A percentile compares a stretch with the other conserved stretches of the same genome.
phyloP scores from a whole-genome alignment of 2,329 filamentous ascomycete species.

The Elsinoe ampelina region DNA sequence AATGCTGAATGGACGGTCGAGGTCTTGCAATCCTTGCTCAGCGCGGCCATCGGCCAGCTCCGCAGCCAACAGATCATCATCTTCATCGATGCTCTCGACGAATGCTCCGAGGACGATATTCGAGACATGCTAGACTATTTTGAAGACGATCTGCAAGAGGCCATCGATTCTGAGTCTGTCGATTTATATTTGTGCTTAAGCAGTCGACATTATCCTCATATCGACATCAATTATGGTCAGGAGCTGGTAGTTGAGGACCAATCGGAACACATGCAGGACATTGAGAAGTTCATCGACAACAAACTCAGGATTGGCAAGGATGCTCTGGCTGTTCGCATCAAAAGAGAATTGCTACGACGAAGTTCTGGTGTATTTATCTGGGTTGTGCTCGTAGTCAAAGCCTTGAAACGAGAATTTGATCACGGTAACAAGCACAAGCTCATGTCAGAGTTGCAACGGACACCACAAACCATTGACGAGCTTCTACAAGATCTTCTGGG shows the following conservation, averaged over 20 bases:
- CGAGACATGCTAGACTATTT: constrained; percentile 38
- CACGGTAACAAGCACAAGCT: constrained; percentile 4
- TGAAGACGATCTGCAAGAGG: constrained; percentile 28
- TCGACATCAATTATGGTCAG: constrained; percentile 27
- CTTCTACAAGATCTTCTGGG: constrained; percentile 13
- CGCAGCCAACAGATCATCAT: constrained; percentile 11
- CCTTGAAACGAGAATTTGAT: constrained; percentile 13
- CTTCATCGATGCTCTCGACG: constrained; percentile 40
- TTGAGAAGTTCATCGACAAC: constrained; percentile 22
- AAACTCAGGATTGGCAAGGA: constrained; percentile 17
- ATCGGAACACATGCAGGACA: constrained; percentile 30
- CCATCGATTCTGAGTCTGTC: constrained; percentile 14
- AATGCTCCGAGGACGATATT: constrained; percentile 37
- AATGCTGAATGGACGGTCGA: constrained; percentile 14
- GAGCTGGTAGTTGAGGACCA: constrained; percentile 29
- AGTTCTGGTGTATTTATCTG: constrained; percentile 15
- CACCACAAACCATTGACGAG: constrained; percentile 4
- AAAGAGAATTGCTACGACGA: not conserved
- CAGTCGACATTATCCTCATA: constrained; percentile 41
- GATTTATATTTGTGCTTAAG: constrained; percentile 36
- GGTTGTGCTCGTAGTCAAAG: constrained; percentile 13
- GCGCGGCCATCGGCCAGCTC: constrained; percentile 22
- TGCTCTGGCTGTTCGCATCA: not conserved
- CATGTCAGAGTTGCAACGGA: not conserved
- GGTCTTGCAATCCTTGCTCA: constrained; percentile 24